Base-by-base conservation (phyloP, 805 yeast species). In the Limtongia smithiae region DNA sequence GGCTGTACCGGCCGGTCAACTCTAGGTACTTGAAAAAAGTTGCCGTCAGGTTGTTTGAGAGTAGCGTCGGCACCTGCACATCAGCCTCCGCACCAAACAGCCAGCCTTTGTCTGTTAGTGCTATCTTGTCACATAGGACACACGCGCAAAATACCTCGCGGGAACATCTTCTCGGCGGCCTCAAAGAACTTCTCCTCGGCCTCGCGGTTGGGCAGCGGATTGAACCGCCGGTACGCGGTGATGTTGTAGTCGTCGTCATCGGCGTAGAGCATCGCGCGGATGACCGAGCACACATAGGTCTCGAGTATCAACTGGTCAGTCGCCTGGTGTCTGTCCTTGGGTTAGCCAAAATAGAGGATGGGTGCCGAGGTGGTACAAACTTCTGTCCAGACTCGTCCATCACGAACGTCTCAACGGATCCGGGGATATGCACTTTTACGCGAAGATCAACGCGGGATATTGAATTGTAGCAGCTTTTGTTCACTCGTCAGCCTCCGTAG, bases 171-270 rank as follows among this genome's bases (percentile, higher is more conserved):
- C 64, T 82, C 88, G 63, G 85, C 85, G 0, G 82, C 85, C 20
- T 70, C 68, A 45, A 86, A 64, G 62, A 87, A 87, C 44, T 68
- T 65, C 46, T 69, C 68, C 2, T 83, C 80, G 12, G 73, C 67
- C 27, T 70, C 74, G 8, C 71, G 69, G 28, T 68, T 69, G 24
- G 73, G 63, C 52, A 93, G 77, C 3, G 97, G 97, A 60, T 88
- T 84, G 48, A 87, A 73, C 51, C 83, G 80, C 57, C 96, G 78
- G 33, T 93, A 83, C 63, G 90, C 95, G 8, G 89, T 95, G 48
- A 93, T 76, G 43, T 78, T 75, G 61, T 71, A 84, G 69, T 68
- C 82, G 66, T 85, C 91, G 38, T 82, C 88, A 44, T 88, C 95
- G 44, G 85, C 88, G 56, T 79, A 86, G 48, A 88, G 69, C 37